Evolutionary conservation across 2,329 filamentous ascomycete genomes (phyloP).

Genomic region (Daldinia sp.): DNA sequence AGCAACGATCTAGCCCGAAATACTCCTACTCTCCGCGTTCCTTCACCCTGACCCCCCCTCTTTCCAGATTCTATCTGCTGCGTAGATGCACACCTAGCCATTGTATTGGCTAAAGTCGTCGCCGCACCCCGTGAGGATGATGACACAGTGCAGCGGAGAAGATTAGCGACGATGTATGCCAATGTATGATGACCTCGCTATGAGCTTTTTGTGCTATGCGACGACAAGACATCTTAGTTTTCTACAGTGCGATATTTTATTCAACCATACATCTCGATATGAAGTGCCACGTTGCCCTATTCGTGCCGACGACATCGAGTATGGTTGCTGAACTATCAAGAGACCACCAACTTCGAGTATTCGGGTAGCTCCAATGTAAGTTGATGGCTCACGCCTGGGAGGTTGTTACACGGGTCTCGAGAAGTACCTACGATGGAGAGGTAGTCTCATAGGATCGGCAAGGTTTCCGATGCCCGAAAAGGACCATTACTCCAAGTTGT

Average conservation of each 20-base stretch:
- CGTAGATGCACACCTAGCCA: neutral
- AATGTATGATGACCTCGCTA: slow-evolving; percentile 29
- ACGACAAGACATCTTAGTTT: neutral
- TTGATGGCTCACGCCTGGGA: slow-evolving; percentile 18
- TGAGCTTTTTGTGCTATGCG: slow-evolving; percentile 4
- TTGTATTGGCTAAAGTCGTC: slow-evolving; percentile 23
- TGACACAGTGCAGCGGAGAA: slow-evolving; percentile 24
- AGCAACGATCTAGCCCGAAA: slow-evolving; percentile 25
- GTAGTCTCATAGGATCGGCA: neutral
- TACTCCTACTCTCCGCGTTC: slow-evolving; percentile 17
- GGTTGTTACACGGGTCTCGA: slow-evolving; percentile 23
- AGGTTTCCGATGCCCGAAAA: slow-evolving; percentile 28
- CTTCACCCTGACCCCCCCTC: slow-evolving; percentile 19
- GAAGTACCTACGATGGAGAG: slow-evolving; percentile 2
- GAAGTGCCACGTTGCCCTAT: neutral
- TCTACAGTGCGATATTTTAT: neutral
- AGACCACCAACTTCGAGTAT: neutral
- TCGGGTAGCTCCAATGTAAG: slow-evolving; percentile 11
- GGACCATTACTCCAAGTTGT: slow-evolving; percentile 18
- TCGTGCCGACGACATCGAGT: neutral
- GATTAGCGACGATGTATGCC: slow-evolving; percentile 32
- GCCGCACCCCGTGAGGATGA: slow-evolving; percentile 22
- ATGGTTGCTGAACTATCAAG: neutral
- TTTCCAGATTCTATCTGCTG: slow-evolving; percentile 13
- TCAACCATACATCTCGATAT: neutral